Evolutionary conservation across 2,329 filamentous ascomycete species (phyloP).

Genomic region (Myriosclerotinia duriaeana): DNA sequence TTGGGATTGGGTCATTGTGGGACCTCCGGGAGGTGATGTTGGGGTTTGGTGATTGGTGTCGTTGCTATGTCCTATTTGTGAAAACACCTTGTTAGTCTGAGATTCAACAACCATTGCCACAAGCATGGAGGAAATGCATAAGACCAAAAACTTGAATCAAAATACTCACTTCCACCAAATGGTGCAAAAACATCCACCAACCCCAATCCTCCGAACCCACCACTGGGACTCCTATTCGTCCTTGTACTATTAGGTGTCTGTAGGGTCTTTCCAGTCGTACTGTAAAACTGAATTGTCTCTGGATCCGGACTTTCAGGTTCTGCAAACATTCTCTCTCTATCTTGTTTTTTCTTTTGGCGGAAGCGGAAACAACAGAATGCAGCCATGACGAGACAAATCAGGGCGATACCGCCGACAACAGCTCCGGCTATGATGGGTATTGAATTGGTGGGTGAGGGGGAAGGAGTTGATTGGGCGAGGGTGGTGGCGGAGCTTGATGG

Average conservation of each 20-base stretch:
- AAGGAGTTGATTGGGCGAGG: neutral
- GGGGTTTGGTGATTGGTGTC: neutral
- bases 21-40: neutral
- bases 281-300: slow-evolving; percentile 14
- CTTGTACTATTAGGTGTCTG: slow-evolving; percentile 2
- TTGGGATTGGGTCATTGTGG: neutral
- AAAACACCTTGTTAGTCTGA: neutral
- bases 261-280: slow-evolving; percentile 8
- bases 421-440: slow-evolving; percentile 12
- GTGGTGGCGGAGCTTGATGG: neutral
- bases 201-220: neutral
- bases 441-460: neutral
- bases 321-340: slow-evolving; percentile 9
- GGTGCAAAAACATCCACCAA: slow-evolving; percentile 16
- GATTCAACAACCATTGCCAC: no score
- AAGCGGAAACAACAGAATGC: slow-evolving; percentile 18
- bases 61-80: neutral
- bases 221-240: neutral
- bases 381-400: slow-evolving; percentile 15
- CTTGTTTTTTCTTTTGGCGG: slow-evolving; percentile 20
- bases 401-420: neutral
- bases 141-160: neutral
- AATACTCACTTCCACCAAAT: slow-evolving; percentile 19
- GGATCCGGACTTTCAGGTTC: slow-evolving; percentile 2
- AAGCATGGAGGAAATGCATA: neutral